Percentiles rank a stretch among this genome's conserved stretches.
Evolutionary conservation across 768 basidiomycete genomes (phyloP).

Genomic region (Flagelloscypha sp.): DNA sequence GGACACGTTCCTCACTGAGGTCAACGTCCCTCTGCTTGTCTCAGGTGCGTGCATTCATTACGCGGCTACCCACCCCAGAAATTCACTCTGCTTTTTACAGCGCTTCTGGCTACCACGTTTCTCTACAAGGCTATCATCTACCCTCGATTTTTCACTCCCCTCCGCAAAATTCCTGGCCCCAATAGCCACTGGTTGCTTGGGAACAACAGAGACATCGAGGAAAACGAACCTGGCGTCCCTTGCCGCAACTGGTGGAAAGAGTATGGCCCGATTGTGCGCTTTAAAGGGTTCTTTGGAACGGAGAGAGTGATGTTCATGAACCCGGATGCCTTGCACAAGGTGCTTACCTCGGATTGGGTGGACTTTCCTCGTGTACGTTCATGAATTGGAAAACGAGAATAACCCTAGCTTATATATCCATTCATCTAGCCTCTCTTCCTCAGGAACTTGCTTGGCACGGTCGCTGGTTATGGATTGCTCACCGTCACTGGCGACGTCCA

Average conservation of each 20-base stretch:
- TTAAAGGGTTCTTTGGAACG: constrained; percentile 36
- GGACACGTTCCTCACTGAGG: no score
- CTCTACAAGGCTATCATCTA: constrained; percentile 25
- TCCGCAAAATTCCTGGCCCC: constrained; percentile 31
- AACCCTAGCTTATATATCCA: not conserved
- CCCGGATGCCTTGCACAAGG: constrained; percentile 37
- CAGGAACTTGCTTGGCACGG: constrained; percentile 32
- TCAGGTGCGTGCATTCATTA: no score
- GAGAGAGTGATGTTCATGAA: constrained; percentile 37
- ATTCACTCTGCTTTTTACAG: no score
- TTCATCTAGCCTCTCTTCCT: constrained; percentile 31
- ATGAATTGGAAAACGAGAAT: constrained; percentile 6
- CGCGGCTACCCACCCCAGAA: no score
- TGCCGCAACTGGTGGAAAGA: constrained; percentile 40
- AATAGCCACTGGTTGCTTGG: constrained; percentile 25
- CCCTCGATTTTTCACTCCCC: constrained; percentile 27
- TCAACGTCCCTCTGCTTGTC: no score
- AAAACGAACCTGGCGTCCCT: constrained; percentile 32
- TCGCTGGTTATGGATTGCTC: constrained; percentile 37
- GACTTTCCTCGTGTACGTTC: constrained; percentile 33
- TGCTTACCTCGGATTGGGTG: constrained; percentile 36
- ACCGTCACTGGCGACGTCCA: constrained; percentile 43
- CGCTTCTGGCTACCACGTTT: no score
- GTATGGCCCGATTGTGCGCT: constrained; percentile 34
- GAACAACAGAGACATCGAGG: constrained; percentile 29